These are phyloP conservation scores for Dinochytrium kinnereticum DNA, from an alignment of 371 early-diverging fungal species.

Conservation along the genomic window DNA sequence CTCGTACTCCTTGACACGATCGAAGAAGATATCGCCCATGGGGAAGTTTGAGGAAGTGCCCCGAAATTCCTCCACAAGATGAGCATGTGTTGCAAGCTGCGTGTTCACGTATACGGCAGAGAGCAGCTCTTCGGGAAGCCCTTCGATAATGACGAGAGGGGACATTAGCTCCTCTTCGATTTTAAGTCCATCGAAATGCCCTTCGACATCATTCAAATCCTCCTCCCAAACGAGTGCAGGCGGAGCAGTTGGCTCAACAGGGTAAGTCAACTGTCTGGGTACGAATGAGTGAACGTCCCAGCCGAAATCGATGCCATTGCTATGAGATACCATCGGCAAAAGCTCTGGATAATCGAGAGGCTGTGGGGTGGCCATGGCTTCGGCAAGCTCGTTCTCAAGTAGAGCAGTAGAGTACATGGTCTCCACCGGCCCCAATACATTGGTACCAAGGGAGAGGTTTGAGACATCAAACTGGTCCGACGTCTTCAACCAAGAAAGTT, in stretches of 20 bases:
- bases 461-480: constrained; percentile 4
- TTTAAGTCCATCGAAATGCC: not conserved
- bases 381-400: constrained; percentile 1
- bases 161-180: not conserved
- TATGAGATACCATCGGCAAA: not conserved
- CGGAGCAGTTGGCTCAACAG: constrained; percentile 1
- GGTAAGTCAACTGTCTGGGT: not conserved
- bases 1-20: constrained; percentile 26
- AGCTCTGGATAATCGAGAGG: constrained; percentile 10
- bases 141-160: constrained; percentile 9
- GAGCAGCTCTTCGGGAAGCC: constrained; percentile 4
- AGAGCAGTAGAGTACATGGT: not conserved
- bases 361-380: constrained; percentile 15
- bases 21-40: constrained; percentile 30
- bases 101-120: not conserved
- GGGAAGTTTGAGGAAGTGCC: constrained; percentile 22
- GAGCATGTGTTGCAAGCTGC: constrained; percentile 3
- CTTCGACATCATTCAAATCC: not conserved
- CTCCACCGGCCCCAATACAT: not conserved
- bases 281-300: constrained; percentile 7
- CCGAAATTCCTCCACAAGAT: constrained; percentile 27
- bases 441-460: not conserved
- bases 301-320: not conserved
- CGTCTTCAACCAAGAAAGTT: too few species aligned
- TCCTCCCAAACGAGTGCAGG: constrained; percentile 9